Percentiles rank a stretch among this genome's conserved stretches.
These are phyloP conservation scores for Heliosperma pusillum DNA, from an alignment of 148 eudicot species.

Conservation along the genomic window DNA sequence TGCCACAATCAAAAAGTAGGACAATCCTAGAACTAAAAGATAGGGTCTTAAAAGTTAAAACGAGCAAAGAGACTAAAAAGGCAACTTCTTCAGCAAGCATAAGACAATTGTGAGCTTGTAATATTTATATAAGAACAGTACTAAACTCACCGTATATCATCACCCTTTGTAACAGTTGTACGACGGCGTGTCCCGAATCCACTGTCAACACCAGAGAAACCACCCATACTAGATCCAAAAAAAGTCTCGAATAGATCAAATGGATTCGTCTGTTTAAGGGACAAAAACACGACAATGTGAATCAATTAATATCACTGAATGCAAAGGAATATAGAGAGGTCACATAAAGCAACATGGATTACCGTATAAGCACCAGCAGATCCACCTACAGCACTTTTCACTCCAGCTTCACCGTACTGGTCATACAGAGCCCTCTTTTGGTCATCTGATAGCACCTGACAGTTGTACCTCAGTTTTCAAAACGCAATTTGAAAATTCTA, in stretches of 20 bases:
- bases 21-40: not conserved
- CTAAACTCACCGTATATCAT: constrained; percentile 86
- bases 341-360: constrained; percentile 22
- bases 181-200: constrained; percentile 77
- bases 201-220: constrained; percentile 70
- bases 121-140: constrained; percentile 11
- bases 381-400: constrained; percentile 78
- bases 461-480: constrained; percentile 48
- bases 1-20: not conserved
- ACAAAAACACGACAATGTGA: not conserved
- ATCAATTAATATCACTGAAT: constrained; percentile 10
- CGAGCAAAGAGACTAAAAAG: not conserved
- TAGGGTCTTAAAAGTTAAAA: constrained; percentile 1
- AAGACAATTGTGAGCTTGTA: not conserved
- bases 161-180: constrained; percentile 76
- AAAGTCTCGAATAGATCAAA: constrained; percentile 98
- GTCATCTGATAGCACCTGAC: constrained; percentile 99
- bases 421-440: constrained; percentile 93
- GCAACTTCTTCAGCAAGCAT: not conserved
- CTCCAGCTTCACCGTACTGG: constrained; percentile 97
- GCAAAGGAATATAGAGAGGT: not conserved
- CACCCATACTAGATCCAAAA: constrained; percentile 84
- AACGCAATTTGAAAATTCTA: constrained; percentile 16
- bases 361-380: constrained; percentile 88
- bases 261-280: constrained; percentile 66